Evolutionary conservation across 257 asterid species (phyloP).

Genomic region (Nyctanthes arbortristis): DNA sequence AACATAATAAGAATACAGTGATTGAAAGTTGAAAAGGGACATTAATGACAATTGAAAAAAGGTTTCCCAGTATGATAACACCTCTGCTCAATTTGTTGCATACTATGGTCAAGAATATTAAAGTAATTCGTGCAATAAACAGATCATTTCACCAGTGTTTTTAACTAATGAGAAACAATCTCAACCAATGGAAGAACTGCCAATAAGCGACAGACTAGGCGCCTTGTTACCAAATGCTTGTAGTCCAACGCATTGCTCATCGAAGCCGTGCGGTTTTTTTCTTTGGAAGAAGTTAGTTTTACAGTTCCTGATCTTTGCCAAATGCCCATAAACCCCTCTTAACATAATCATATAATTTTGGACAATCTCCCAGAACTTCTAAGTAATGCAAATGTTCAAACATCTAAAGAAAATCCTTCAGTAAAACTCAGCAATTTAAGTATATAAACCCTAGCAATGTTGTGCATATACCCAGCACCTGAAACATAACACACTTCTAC

Average conservation of each 20-base stretch:
- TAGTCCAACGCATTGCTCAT: not conserved
- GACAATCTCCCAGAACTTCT: not conserved
- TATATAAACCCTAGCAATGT: not conserved
- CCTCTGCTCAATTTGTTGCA: conserved; percentile 7
- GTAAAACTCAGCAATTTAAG: not conserved
- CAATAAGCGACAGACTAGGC: not conserved
- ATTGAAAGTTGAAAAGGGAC: not conserved
- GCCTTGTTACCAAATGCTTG: not conserved
- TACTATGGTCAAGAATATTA: conserved; percentile 1
- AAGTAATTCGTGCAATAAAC: not conserved
- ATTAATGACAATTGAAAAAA: too few species aligned
- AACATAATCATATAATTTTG: not conserved
- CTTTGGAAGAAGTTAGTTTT: not conserved
- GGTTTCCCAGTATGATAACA: too few species aligned
- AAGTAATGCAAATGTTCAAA: not conserved
- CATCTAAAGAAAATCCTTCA: not conserved
- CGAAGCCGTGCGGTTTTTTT: not conserved
- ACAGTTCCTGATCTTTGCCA: not conserved
- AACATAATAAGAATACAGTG: conserved; percentile 1
- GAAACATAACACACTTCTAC: conserved; percentile 8
- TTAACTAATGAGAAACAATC: not conserved
- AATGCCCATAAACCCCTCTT: not conserved
- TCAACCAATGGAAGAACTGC: not conserved
- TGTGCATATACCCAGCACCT: not conserved
- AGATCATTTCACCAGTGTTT: not conserved